These are phyloP conservation scores for Meredithiella fracta DNA, from an alignment of 2,329 filamentous ascomycete species.

Conservation along the genomic window DNA sequence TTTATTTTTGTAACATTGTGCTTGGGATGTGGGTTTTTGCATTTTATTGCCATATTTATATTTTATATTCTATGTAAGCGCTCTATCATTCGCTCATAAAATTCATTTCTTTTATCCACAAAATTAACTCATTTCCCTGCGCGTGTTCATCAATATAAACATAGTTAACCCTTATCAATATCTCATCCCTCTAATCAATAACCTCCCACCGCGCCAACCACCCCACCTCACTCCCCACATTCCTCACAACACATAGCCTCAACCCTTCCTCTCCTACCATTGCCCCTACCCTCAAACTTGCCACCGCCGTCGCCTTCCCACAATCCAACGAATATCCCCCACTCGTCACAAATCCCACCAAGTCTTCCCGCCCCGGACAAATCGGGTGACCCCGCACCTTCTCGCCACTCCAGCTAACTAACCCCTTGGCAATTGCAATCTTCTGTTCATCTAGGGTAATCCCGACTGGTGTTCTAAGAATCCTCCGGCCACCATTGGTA, in stretches of 20 bases:
- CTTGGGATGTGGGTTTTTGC: no score
- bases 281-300: slow-evolving; percentile 32
- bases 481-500: slow-evolving; percentile 18
- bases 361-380: slow-evolving; percentile 54
- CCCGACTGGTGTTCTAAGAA: background rate
- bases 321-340: slow-evolving; percentile 68
- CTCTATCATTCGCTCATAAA: background rate
- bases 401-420: slow-evolving; percentile 23
- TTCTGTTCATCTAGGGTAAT: slow-evolving; percentile 23
- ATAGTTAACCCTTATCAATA: slow-evolving; percentile 20
- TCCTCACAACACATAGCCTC: slow-evolving; percentile 62
- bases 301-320: slow-evolving; percentile 61
- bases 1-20: background rate
- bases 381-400: slow-evolving; percentile 40
- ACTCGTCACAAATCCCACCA: slow-evolving; percentile 81
- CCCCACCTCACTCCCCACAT: slow-evolving; percentile 62
- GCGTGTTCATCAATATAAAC: slow-evolving; percentile 20
- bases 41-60: background rate
- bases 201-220: slow-evolving; percentile 67
- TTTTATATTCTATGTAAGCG: background rate
- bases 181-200: background rate
- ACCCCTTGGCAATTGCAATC: slow-evolving; percentile 30
- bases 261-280: slow-evolving; percentile 21
- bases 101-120: background rate
- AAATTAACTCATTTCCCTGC: background rate